These are phyloP conservation scores for Jatropha multifida DNA, from an alignment of 441 rosid genomes.

Conservation along the genomic window DNA sequence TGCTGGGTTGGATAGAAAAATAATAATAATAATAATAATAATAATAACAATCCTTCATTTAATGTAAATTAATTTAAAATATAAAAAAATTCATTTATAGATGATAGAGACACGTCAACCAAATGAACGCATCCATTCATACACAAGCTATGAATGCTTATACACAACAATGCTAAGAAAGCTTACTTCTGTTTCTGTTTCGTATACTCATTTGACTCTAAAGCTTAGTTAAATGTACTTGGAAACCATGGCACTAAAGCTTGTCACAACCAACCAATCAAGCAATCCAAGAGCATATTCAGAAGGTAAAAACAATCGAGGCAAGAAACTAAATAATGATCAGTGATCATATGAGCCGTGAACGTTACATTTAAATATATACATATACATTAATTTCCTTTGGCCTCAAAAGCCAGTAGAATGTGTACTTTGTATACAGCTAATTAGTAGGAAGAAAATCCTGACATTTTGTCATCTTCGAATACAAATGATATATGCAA, in stretches of 20 bases:
- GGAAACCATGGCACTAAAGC: neutral
- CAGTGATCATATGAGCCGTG: slow-evolving; percentile 25
- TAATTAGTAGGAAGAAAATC: slow-evolving; percentile 32
- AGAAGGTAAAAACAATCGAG: slow-evolving; percentile 6
- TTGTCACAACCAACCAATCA: neutral
- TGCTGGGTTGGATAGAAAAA: too few species aligned
- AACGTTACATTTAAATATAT: slow-evolving; percentile 21
- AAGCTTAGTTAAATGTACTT: neutral
- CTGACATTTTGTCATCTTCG: slow-evolving; percentile 22
- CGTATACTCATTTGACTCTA: neutral
- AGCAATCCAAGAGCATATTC: slow-evolving; percentile 20
- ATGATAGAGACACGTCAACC: too few species aligned
- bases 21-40: too few species aligned
- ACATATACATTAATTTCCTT: slow-evolving; percentile 21
- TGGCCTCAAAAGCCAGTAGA: slow-evolving; percentile 20
- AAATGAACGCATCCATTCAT: too few species aligned
- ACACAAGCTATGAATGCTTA: neutral
- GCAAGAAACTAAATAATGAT: slow-evolving; percentile 17
- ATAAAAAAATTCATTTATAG: too few species aligned
- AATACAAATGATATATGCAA: slow-evolving; percentile 25
- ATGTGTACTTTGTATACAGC: slow-evolving; percentile 30
- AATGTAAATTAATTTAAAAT: too few species aligned
- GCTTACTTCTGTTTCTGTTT: neutral
- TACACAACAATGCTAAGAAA: neutral
- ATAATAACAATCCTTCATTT: too few species aligned